Evolutionary conservation across 2,329 filamentous ascomycete genomes (phyloP), one percentile per base, ranked within the genome.

Genomic region (Beauveria rudraprayagi): DNA sequence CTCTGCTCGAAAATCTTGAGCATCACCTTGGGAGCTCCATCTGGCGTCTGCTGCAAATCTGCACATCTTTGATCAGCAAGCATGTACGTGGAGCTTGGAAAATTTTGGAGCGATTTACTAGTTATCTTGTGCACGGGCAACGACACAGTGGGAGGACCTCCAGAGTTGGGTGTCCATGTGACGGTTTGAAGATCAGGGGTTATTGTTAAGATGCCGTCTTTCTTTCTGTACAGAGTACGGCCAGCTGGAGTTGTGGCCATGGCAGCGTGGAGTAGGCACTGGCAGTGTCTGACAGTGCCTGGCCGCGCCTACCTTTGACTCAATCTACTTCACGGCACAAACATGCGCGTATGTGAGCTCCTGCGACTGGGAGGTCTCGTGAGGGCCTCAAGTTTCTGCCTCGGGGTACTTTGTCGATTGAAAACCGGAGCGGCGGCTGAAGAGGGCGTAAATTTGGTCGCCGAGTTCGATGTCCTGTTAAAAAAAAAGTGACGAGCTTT

Each of bases 11-110:
- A 90, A 60, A 99, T 88, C 73, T 94, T 96, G 63, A 97, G 83
- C 82, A 96, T 96, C 58, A 96, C 92, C 79, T 96, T 97, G 19
- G 91, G 80, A 41, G 85, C 87, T n/a, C 81, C 87, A 63, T 91
- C 91, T 14, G 94, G 92, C 1, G 94, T 97, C 73, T 97, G 93
- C 74, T 99, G 93, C 54, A 99, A 84, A 76, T 97, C 91, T 94
- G 67, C 24, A 54, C 16, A 56, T 41, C n/a, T 50, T 40, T 6
- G 34, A 52, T 56, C 41, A 55, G 52, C 56, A 52, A 47, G 7
- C 2, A 30, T n/a, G n/a, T 40, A 44, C 24, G 28, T 19, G 8
- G 16, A 47, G 16, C 5, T 47, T 14, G 34, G 11, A 7, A 17
- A 7, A 14, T 22, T 30, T 30, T 22, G 28, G 8, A n/a, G n/a